Conservation (phyloP, 1,139 yeast species). For the Hansenula lynferdii region DNA sequence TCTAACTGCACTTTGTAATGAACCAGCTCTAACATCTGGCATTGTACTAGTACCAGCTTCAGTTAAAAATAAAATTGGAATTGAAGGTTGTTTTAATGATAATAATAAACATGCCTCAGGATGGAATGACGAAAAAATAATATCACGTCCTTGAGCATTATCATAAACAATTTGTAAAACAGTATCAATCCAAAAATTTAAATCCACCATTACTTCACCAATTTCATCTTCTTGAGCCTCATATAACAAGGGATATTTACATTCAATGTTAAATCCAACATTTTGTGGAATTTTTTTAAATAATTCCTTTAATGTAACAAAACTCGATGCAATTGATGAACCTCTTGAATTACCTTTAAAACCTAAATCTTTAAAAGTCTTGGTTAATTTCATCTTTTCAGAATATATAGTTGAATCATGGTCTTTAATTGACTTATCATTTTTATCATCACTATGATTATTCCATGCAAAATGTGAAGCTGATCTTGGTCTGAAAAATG, state of each 20-base stretch:
- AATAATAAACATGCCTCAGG: constrained; percentile 88
- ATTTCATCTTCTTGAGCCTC: constrained; percentile 88
- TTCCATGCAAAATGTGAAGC: constrained; percentile 14
- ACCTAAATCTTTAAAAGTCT: constrained; percentile 81
- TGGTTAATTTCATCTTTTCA: constrained; percentile 78
- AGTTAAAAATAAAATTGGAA: constrained; percentile 84
- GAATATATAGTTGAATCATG: constrained; percentile 22
- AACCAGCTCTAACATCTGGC: constrained; percentile 88
- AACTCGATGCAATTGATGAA: constrained; percentile 82
- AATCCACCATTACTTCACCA: constrained; percentile 80
- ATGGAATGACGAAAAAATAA: constrained; percentile 89
- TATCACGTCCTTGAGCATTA: constrained; percentile 73
- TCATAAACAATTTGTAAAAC: constrained; percentile 79
- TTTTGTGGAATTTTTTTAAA: constrained; percentile 75
- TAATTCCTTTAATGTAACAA: constrained; percentile 82
- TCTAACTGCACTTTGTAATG: constrained; percentile 86
- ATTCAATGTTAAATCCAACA: constrained; percentile 93
- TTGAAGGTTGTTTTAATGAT: constrained; percentile 88
- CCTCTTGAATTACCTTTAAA: constrained; percentile 94
- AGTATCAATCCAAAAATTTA: constrained; percentile 85
- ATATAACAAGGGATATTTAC: constrained; percentile 93
- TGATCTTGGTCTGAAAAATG: constrained; percentile 20
- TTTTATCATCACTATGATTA: constrained; percentile 8
- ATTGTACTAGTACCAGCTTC: constrained; percentile 79
- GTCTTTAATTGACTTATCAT: constrained; percentile 9